Percentiles rank a stretch among this genome's conserved stretches.
Evolutionary conservation across 1,139 yeast genomes (phyloP).

Genomic region (Kurtzmaniella quercitrusa): DNA sequence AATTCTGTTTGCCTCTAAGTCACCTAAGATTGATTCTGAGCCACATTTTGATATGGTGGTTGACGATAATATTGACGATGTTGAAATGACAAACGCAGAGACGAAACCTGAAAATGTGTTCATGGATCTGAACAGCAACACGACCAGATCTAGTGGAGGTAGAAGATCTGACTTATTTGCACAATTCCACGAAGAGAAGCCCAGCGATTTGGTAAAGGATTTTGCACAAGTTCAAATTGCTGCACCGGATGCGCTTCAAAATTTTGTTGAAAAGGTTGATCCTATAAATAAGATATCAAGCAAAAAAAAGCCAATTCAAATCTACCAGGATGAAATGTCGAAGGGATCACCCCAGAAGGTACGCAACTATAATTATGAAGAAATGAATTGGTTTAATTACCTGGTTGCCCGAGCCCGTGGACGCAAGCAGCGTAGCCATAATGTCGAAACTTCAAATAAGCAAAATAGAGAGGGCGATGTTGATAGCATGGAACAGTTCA

Average conservation of each 20-base stretch:
- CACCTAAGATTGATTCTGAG: constrained; percentile 9
- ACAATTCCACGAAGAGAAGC: constrained; percentile 12
- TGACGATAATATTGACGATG: constrained; percentile 11
- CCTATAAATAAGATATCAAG: constrained; percentile 36
- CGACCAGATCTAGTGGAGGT: constrained; percentile 1
- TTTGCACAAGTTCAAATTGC: constrained; percentile 38
- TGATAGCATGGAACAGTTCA: constrained; percentile 18
- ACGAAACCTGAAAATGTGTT: constrained; percentile 11
- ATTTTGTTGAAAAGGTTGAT: constrained; percentile 38
- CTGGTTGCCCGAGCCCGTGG: constrained; percentile 27
- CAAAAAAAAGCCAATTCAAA: constrained; percentile 31
- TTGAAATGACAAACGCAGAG: constrained; percentile 9
- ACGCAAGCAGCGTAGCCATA: constrained; percentile 2
- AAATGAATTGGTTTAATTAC: constrained; percentile 40
- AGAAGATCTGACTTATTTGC: constrained; percentile 17
- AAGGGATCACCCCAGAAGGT: constrained; percentile 34
- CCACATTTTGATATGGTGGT: constrained; percentile 11
- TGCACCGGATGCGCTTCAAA: constrained; percentile 22
- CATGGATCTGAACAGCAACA: constrained; percentile 9
- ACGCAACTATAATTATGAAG: constrained; percentile 28
- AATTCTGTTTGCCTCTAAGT: constrained; percentile 8
- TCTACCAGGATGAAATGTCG: constrained; percentile 31
- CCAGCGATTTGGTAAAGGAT: constrained; percentile 29
- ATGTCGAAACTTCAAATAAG: background rate
- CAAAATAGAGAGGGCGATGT: constrained; percentile 9